A percentile compares a stretch with the other conserved stretches of the same genome.
These are phyloP conservation scores for Anthracocystis walkeri DNA, from an alignment of 1,284 basidiomycete species.

Conservation along the genomic window DNA sequence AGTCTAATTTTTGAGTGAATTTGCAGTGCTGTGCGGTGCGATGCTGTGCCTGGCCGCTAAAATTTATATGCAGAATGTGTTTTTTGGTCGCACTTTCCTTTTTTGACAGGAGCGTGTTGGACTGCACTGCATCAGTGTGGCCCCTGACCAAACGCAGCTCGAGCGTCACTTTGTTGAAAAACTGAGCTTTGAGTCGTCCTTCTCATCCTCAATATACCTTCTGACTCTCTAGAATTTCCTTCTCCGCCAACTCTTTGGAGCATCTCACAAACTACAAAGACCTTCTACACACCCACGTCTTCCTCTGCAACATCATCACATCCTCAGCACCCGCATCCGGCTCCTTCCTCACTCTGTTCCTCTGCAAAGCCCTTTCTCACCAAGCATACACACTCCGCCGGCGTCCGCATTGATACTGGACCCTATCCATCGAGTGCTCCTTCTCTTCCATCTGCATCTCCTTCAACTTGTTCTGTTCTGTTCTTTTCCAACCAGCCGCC, in stretches of 20 bases:
- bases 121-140: conserved; percentile 9
- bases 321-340: conserved; percentile 32
- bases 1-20: conserved; percentile 14
- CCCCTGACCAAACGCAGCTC: conserved; percentile 23
- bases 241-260: conserved; percentile 23
- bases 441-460: conserved; percentile 6
- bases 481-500: neutral
- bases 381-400: neutral
- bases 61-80: conserved; percentile 4
- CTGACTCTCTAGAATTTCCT: conserved; percentile 10
- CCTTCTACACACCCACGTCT: conserved; percentile 15
- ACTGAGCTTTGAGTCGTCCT: conserved; percentile 7
- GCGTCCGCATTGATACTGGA: conserved; percentile 29
- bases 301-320: conserved; percentile 10
- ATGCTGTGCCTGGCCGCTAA: too few species aligned
- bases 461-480: neutral
- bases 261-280: conserved; percentile 24
- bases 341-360: conserved; percentile 11
- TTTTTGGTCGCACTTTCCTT: conserved; percentile 23
- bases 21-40: neutral
- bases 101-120: conserved; percentile 18
- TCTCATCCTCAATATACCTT: neutral
- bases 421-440: conserved; percentile 12
- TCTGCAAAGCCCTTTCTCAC: neutral
- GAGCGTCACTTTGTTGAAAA: neutral